phyloP scores from a whole-genome alignment of 139 green algal species.

The Klebsormidium nitens region DNA sequence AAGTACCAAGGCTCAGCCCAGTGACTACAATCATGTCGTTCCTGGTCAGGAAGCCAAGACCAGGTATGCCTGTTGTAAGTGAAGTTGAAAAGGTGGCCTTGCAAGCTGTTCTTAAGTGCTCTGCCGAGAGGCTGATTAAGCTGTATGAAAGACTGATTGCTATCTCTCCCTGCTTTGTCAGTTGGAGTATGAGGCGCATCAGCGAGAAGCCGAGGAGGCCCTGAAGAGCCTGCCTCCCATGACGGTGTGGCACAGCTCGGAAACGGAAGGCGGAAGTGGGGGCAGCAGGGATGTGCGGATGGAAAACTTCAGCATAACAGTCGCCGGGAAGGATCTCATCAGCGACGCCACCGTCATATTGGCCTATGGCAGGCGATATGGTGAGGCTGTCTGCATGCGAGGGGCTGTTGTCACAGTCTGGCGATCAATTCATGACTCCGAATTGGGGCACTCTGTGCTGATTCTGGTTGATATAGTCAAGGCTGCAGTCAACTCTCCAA shows the following conservation, averaged over 20 bases:
- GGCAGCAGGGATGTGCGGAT: slow-evolving; percentile 26
- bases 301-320: slow-evolving; percentile 33
- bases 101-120: background rate
- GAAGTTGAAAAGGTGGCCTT: background rate
- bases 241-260: slow-evolving; percentile 17
- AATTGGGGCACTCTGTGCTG: too few species aligned
- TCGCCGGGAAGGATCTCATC: slow-evolving; percentile 40
- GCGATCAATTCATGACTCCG: too few species aligned
- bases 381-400: slow-evolving; percentile 12
- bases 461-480: background rate
- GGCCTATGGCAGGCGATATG: slow-evolving; percentile 40
- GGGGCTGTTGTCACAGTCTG: too few species aligned
- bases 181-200: slow-evolving; percentile 25
- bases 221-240: slow-evolving; percentile 16
- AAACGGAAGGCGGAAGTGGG: slow-evolving; percentile 4
- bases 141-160: background rate
- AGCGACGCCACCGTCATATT: slow-evolving; percentile 32
- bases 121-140: background rate
- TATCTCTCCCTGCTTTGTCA: slow-evolving; percentile 11
- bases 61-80: background rate
- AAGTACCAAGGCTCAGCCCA: too few species aligned
- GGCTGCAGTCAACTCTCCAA: too few species aligned
- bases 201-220: slow-evolving; percentile 13
- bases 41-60: too few species aligned
- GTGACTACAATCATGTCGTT: too few species aligned